Base-by-base conservation (phyloP, 164 flowering plant species). In the Sedum album region DNA sequence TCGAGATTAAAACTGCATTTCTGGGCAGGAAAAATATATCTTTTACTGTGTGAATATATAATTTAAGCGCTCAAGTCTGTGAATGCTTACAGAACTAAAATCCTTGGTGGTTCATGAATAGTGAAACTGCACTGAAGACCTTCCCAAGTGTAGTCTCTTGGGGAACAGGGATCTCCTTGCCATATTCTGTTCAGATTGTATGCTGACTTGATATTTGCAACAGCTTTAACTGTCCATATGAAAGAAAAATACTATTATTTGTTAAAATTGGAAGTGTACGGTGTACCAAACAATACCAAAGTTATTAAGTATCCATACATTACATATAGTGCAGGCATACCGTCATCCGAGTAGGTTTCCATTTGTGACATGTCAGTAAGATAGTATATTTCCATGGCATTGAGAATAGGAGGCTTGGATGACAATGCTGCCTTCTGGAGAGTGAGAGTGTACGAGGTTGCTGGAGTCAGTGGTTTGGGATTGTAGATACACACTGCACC, bases 331-430 rank as follows among this genome's bases (percentile, higher is more conserved):
- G 46, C 63, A n/a, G n/a, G n/a, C n/a, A 20, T 73, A 79, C 81
- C 79, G 60, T 80, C 76, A 41, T 38, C 21, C 60, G 65, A 70
- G 36, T 60, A 10, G 46, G 81, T 74, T 25, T 48, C 48, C 31
- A 51, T 42, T 42, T 67, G 66, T 1, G 21, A 35, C 49, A 76
- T 31, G 7, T 76, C 38, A 18, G 38, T 51, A 1, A 51, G 65
- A 6, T 11, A 18, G 39, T 69, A 78, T 31, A 71, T 5, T 69
- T 81, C 80, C 38, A 35, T 35, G 38, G 83, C 83, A 44, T 81
- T 81, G 39, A 81, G 10, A 38, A 76, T 67, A 13, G 83, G 83
- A 0, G 78, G 77, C 21, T 66, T 74, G 14, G 76, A 71, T 41
- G 83, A 81, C 6, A 44, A 51, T 6, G 1, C 60, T 1, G 80